Evolutionary conservation across 345 rosid genomes (phyloP), one percentile per base, ranked within the genome.

Genomic region (Draba incana): DNA sequence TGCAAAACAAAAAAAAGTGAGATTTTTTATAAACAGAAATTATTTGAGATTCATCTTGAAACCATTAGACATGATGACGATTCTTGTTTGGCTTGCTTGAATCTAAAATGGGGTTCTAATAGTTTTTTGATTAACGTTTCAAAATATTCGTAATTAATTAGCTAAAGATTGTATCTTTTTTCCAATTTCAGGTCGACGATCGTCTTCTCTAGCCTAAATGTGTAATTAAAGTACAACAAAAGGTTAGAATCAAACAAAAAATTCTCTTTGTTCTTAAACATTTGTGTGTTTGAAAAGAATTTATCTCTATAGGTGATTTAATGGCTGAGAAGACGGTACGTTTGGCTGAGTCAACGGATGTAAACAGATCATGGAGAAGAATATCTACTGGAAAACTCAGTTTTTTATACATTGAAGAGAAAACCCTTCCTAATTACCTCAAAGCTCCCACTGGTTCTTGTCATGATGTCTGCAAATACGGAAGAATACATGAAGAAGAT

Each of bases 381-480:
- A 51, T 52, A 45, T 82, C 91, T 57, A 49, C 67, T 42, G 84
- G 84, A 31, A 82, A 65, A 57, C 68, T 75, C 15, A 73, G 55
- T 77, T 74, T 77, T 55, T 27, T 75, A 28, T 65, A 70, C 56
- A 67, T 61, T 10, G 67, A 71, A 62, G 88, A 83, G 59, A 82
- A 82, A 0, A 16, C 69, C 67, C 50, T 87, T 62, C 91, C 95
- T 45, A 80, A 65, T 64, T 86, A 92, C 59, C 89, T 89, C 54
- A 84, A 84, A 72, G 86, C 91, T 76, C 79, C 92, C 8, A 80
- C 87, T 38, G 89, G 83, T 62, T 92, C 98, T 23, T 86, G 98
- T 79, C 98, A 89, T 65, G 98, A 92, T 78, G 75, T 64, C 39
- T 92, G 98, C 75, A 92, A 92, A 72, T 89, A 76, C 57, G 97